phyloP scores from a whole-genome alignment of 2,329 filamentous ascomycete species.

The Xylaria digitata region DNA sequence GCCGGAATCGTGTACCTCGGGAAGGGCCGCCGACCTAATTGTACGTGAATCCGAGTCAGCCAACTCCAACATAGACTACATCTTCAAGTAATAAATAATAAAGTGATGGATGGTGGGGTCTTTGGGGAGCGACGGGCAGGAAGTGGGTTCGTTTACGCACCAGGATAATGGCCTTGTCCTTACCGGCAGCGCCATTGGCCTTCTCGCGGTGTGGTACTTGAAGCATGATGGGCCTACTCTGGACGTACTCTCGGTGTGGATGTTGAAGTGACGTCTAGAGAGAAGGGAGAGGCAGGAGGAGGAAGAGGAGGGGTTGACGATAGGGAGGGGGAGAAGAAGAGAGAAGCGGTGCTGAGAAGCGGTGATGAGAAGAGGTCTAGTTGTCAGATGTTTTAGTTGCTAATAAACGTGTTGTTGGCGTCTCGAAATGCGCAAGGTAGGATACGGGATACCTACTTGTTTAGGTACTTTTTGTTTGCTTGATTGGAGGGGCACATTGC shows the following conservation, averaged over 20 bases:
- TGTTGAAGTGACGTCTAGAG: constrained; percentile 6
- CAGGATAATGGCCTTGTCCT: constrained; percentile 91
- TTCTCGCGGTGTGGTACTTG: constrained; percentile 66
- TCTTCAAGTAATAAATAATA: constrained; percentile 1
- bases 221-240: constrained; percentile 58
- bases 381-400: constrained; percentile 7
- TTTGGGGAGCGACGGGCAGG: constrained; percentile 34
- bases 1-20: constrained; percentile 93
- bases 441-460: neutral
- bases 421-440: constrained; percentile 24
- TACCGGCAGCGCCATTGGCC: constrained; percentile 58
- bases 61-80: neutral
- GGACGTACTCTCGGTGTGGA: neutral
- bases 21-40: constrained; percentile 91
- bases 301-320: neutral
- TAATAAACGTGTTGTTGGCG: constrained; percentile 29
- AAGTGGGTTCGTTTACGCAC: constrained; percentile 62
- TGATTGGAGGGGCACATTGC: constrained; percentile 30
- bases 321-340: constrained; percentile 9
- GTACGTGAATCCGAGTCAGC: constrained; percentile 47
- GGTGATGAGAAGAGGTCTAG: constrained; percentile 30
- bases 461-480: neutral
- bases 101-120: constrained; percentile 34
- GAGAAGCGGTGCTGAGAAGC: too few relatives aligned
- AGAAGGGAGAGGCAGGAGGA: neutral